phyloP scores from a whole-genome alignment of 2,329 filamentous ascomycete genomes.

The Penicillium sp. region DNA sequence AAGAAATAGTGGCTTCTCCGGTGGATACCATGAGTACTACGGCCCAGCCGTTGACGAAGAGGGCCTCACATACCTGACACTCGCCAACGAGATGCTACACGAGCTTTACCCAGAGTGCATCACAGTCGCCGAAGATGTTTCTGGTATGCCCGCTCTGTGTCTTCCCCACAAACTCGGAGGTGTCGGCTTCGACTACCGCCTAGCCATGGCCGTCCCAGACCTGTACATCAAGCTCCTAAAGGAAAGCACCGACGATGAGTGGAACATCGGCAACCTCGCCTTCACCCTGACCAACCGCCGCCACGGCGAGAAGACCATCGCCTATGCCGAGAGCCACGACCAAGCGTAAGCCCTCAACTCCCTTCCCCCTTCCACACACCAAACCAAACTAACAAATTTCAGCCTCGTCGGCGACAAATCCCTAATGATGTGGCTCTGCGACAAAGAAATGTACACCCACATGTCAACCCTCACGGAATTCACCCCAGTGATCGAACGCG shows the following conservation, averaged over 20 bases:
- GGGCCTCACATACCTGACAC: slow-evolving; percentile 88
- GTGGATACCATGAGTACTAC: slow-evolving; percentile 98
- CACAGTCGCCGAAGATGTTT: slow-evolving; percentile 94
- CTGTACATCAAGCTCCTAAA: slow-evolving; percentile 99
- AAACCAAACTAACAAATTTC: slow-evolving; percentile 9
- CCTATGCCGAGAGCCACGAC: slow-evolving; percentile 94
- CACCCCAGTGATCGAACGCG: slow-evolving; percentile 83
- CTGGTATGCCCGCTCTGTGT: slow-evolving; percentile 96
- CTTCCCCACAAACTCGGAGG: slow-evolving; percentile 80
- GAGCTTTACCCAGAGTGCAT: slow-evolving; percentile 81
- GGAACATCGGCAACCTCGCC: slow-evolving; percentile 81
- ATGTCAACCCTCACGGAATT: slow-evolving; percentile 85
- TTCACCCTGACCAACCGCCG: slow-evolving; percentile 88
- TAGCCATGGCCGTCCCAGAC: slow-evolving; percentile 96
- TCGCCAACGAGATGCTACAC: slow-evolving; percentile 95
- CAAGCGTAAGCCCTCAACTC: slow-evolving; percentile 70
- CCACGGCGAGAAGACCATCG: slow-evolving; percentile 96
- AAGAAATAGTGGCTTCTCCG: slow-evolving; percentile 74
- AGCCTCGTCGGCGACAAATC: slow-evolving; percentile 95
- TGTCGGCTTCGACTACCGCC: slow-evolving; percentile 92
- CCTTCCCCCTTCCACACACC: neutral
- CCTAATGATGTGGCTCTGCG: slow-evolving; percentile 96
- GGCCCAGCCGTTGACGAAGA: slow-evolving; percentile 85
- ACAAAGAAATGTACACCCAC: slow-evolving; percentile 95
- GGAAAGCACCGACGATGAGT: slow-evolving; percentile 83